Conservation (phyloP, 495 filamentous ascomycete species). For the Neurospora sp. region DNA sequence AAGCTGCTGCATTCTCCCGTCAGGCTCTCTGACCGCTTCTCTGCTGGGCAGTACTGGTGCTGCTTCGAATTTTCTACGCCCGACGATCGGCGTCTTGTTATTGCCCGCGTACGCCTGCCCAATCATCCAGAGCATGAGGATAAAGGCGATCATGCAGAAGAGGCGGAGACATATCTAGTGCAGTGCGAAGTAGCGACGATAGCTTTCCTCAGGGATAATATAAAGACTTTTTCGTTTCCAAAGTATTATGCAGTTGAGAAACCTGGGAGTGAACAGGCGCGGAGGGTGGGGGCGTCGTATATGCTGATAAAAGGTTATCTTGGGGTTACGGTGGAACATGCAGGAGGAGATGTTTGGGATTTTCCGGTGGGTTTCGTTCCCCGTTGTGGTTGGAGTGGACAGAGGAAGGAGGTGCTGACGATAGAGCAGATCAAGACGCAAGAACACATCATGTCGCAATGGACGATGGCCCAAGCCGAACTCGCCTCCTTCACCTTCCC, state of each 20-base stretch:
- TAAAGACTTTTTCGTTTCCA: slow-evolving; percentile 7
- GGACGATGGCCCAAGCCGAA: slow-evolving; percentile 13
- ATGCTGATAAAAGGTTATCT: slow-evolving; percentile 26
- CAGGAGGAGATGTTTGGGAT: slow-evolving; percentile 11
- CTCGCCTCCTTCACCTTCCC: slow-evolving; percentile 6
- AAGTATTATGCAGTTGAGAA: slow-evolving; percentile 15
- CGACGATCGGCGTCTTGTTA: slow-evolving; percentile 10
- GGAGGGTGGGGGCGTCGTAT: slow-evolving; percentile 15
- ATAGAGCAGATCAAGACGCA: slow-evolving; percentile 10
- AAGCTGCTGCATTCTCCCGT: slow-evolving; percentile 8
- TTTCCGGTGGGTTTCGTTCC: slow-evolving; percentile 12
- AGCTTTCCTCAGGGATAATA: slow-evolving; percentile 10
- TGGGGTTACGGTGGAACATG: slow-evolving; percentile 18
- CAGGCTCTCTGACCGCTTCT: slow-evolving; percentile 22
- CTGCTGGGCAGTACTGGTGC: slow-evolving; percentile 22
- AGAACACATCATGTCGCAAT: slow-evolving; percentile 21
- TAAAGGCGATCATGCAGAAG: background rate
- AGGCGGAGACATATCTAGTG: slow-evolving; percentile 14
- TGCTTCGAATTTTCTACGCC: slow-evolving; percentile 19
- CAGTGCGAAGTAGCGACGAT: slow-evolving; percentile 20
- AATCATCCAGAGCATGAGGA: slow-evolving; percentile 13
- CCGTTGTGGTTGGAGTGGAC: background rate
- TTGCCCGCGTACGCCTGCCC: slow-evolving; percentile 19
- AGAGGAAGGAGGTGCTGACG: background rate
- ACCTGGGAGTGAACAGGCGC: slow-evolving; percentile 11